Conservation (phyloP, 129 eudicot species). For the Sambucus nigra region DNA sequence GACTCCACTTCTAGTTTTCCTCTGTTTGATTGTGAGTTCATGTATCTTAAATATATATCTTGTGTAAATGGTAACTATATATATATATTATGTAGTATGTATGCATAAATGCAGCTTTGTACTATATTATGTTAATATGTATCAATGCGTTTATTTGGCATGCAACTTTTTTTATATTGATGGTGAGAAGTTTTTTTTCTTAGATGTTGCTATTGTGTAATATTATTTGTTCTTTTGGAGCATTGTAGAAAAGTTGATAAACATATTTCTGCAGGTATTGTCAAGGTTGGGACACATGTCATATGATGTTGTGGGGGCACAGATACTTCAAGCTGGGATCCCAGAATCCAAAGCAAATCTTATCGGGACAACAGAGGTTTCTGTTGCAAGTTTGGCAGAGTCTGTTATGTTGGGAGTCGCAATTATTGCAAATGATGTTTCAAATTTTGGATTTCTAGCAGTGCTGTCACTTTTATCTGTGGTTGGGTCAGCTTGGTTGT, state of each 20-base stretch:
- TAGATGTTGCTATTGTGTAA: not conserved
- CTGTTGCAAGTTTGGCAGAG: constrained; percentile 93
- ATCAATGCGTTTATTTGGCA: not conserved
- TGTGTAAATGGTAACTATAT: not conserved
- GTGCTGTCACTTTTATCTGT: constrained; percentile 75
- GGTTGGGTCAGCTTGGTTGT: constrained; percentile 82
- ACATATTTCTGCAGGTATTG: constrained; percentile 41
- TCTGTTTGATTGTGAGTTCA: constrained; percentile 72
- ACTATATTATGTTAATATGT: not conserved
- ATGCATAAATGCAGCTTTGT: not conserved
- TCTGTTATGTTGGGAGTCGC: constrained; percentile 79
- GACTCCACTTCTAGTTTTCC: constrained; percentile 61
- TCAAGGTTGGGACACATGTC: constrained; percentile 98
- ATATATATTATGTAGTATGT: not conserved
- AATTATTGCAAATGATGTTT: constrained; percentile 75
- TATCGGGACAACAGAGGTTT: constrained; percentile 89
- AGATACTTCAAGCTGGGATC: constrained; percentile 93
- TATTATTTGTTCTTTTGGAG: not conserved
- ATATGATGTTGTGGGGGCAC: constrained; percentile 86
- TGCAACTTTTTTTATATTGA: constrained; percentile 1
- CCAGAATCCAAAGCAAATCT: constrained; percentile 95
- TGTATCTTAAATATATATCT: not conserved
- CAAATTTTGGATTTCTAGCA: constrained; percentile 88
- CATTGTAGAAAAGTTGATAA: not conserved
- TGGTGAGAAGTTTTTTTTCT: not conserved